phyloP scores from a whole-genome alignment of 441 rosid genomes.

The Biscutella auriculata region DNA sequence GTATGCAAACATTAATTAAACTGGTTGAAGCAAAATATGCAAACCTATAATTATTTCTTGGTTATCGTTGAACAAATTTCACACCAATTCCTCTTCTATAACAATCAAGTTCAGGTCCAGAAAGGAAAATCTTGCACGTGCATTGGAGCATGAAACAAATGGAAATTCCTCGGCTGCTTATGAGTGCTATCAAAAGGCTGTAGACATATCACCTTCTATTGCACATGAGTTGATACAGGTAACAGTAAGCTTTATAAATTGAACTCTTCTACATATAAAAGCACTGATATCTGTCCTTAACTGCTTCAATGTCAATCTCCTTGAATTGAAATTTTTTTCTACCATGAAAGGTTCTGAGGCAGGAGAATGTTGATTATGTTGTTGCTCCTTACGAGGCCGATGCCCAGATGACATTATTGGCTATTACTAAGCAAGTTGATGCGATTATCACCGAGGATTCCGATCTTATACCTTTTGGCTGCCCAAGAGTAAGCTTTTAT shows the following conservation, averaged over 20 bases:
- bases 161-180: constrained; percentile 80
- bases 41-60: neutral
- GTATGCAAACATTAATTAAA: neutral
- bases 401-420: constrained; percentile 94
- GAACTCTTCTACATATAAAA: neutral
- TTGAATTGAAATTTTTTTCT: constrained; percentile 13
- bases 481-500: constrained; percentile 79
- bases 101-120: constrained; percentile 42
- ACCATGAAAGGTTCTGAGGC: constrained; percentile 58
- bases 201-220: constrained; percentile 83
- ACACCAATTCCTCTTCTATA: neutral
- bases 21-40: neutral
- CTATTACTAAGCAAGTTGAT: constrained; percentile 64
- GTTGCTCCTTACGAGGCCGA: constrained; percentile 98
- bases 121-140: constrained; percentile 81
- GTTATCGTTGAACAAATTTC: neutral
- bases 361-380: constrained; percentile 55
- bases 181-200: constrained; percentile 88
- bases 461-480: constrained; percentile 94
- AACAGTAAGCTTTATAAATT: neutral
- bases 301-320: neutral
- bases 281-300: neutral
- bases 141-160: constrained; percentile 71
- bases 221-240: constrained; percentile 85
- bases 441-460: constrained; percentile 94